Conservation (phyloP, 2,329 filamentous ascomycete species). For the Endocalyx cinctus region DNA sequence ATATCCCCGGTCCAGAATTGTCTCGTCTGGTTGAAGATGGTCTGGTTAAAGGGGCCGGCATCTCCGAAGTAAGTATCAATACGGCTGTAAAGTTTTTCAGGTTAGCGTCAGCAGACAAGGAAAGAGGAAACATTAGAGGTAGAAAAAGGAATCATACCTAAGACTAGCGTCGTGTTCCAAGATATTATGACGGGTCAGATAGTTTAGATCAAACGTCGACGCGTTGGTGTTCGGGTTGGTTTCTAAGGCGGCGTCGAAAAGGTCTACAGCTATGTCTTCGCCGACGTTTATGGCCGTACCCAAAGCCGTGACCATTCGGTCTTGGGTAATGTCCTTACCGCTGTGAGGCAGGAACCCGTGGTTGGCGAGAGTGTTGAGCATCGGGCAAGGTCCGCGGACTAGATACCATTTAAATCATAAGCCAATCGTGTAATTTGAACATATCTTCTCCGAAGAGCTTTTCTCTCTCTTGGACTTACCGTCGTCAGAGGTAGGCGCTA, state of each 20-base stretch:
- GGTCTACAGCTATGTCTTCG: constrained; percentile 29
- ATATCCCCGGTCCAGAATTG: constrained; percentile 40
- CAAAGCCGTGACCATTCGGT: constrained; percentile 34
- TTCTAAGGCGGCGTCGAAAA: constrained; percentile 39
- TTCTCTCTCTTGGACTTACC: neutral
- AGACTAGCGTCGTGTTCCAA: constrained; percentile 46
- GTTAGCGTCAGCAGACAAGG: neutral
- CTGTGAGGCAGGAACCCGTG: constrained; percentile 43
- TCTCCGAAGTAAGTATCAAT: constrained; percentile 46
- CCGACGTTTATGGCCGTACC: constrained; percentile 39
- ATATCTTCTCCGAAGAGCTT: neutral
- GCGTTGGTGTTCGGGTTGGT: constrained; percentile 40
- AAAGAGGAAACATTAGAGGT: neutral
- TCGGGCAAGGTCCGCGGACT: constrained; percentile 43
- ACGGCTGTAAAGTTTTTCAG: constrained; percentile 30
- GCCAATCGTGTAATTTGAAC: neutral
- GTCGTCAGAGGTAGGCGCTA: neutral
- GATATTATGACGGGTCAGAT: constrained; percentile 42
- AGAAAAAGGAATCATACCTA: constrained; percentile 21
- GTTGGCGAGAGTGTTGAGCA: constrained; percentile 49
- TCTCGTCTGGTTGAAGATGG: constrained; percentile 41
- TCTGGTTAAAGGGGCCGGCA: constrained; percentile 48
- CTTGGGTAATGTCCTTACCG: constrained; percentile 36
- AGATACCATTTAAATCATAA: neutral
- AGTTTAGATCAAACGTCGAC: constrained; percentile 37